These are phyloP conservation scores for Erythrobasidium yunnanense DNA, from an alignment of 768 basidiomycete species.

Conservation along the genomic window DNA sequence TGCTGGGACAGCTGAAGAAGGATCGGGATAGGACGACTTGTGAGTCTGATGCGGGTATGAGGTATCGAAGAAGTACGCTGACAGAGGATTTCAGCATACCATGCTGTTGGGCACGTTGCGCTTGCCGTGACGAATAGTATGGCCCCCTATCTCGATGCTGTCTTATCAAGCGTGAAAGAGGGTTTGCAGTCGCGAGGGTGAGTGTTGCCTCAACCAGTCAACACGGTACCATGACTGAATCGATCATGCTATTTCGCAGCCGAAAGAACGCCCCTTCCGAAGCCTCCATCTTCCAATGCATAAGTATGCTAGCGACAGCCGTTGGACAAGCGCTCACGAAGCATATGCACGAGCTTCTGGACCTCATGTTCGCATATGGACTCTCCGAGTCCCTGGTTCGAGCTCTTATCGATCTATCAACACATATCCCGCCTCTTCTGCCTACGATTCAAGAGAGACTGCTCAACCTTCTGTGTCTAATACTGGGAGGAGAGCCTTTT, in stretches of 20 bases:
- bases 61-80: no score
- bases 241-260: constrained; percentile 31
- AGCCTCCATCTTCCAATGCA: constrained; percentile 92
- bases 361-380: constrained; percentile 90
- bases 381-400: constrained; percentile 76
- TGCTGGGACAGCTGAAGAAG: constrained; percentile 77
- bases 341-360: constrained; percentile 86
- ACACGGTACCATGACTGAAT: not conserved
- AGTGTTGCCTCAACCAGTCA: constrained; percentile 39
- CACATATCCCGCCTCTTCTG: constrained; percentile 76
- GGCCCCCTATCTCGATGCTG: constrained; percentile 85
- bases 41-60: no score
- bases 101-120: constrained; percentile 91
- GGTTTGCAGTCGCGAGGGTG: constrained; percentile 82
- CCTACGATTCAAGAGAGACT: constrained; percentile 92
- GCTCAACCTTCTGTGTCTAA: constrained; percentile 67
- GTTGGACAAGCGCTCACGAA: constrained; percentile 94
- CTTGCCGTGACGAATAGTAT: constrained; percentile 83
- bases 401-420: constrained; percentile 71
- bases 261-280: constrained; percentile 84
- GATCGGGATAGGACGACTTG: constrained; percentile 78
- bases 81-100: constrained; percentile 84
- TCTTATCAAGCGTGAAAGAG: constrained; percentile 76
- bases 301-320: constrained; percentile 87
- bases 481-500: constrained; percentile 73